phyloP scores from a whole-genome alignment of 441 rosid species.

The Pelargonium australe region DNA sequence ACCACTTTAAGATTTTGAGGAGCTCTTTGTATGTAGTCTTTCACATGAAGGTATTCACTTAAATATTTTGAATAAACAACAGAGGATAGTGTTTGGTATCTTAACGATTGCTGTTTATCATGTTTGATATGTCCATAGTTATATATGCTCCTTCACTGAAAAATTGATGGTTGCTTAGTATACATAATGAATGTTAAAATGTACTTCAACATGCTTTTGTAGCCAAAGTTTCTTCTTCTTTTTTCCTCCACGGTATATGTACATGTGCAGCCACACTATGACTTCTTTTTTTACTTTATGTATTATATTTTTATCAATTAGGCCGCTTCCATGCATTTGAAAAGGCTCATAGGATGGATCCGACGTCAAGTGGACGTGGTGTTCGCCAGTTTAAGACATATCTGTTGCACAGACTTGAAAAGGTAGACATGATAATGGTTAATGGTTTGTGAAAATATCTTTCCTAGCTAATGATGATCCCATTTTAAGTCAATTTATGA shows the following conservation, averaged over 20 bases:
- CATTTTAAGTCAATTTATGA: neutral
- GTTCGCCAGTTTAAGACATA: conserved; percentile 95
- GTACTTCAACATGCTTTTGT: too few relatives aligned
- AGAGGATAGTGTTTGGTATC: too few relatives aligned
- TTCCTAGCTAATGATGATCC: neutral
- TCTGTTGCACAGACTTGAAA: conserved; percentile 72
- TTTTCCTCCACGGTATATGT: neutral
- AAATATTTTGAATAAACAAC: too few relatives aligned
- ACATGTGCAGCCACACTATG: neutral
- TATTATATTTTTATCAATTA: conserved; percentile 16
- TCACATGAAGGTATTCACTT: too few relatives aligned
- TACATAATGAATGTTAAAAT: too few relatives aligned
- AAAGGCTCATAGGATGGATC: conserved; percentile 76
- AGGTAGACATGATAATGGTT: conserved; percentile 37
- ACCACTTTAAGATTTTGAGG: too few relatives aligned
- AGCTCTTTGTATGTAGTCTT: too few relatives aligned
- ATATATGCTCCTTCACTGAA: too few relatives aligned
- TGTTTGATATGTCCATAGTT: too few relatives aligned
- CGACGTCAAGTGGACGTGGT: conserved; percentile 70
- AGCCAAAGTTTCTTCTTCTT: too few relatives aligned
- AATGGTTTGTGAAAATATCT: neutral
- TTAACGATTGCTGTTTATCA: too few relatives aligned
- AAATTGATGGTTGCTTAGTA: too few relatives aligned
- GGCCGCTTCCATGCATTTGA: conserved; percentile 96
- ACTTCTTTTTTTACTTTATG: neutral